A percentile compares a stretch with the other conserved stretches of the same genome.
Evolutionary conservation across 1,284 basidiomycete species (phyloP).

Genomic region (Laetiporus sulphureus): DNA sequence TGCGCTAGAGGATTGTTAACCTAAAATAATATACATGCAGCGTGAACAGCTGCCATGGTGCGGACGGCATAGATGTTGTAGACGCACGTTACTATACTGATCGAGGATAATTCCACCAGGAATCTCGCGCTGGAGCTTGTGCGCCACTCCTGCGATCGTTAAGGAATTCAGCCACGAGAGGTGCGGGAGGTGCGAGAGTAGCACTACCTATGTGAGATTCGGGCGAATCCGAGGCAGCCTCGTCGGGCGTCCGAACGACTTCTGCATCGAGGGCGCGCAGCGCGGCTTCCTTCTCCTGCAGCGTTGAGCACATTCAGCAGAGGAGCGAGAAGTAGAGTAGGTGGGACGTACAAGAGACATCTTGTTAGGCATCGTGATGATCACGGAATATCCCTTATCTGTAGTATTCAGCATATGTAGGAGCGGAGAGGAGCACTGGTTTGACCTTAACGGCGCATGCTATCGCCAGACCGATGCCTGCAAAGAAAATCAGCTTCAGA

Average conservation of each 20-base stretch:
- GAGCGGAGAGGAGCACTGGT: constrained; percentile 3
- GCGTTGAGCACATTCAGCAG: background rate
- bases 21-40: constrained; percentile 20
- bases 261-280: constrained; percentile 90
- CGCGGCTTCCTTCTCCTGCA: constrained; percentile 88
- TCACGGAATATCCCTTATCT: constrained; percentile 82
- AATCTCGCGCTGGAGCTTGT: constrained; percentile 72
- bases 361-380: constrained; percentile 95
- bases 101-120: constrained; percentile 88
- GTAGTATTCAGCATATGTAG: constrained; percentile 68
- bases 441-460: constrained; percentile 87
- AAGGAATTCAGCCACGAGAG: constrained; percentile 78
- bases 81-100: constrained; percentile 74
- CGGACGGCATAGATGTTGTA: too few relatives aligned
- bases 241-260: constrained; percentile 92
- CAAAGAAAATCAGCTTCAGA: background rate
- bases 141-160: constrained; percentile 79
- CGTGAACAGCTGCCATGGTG: too few relatives aligned
- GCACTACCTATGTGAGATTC: constrained; percentile 86
- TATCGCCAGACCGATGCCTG: constrained; percentile 89
- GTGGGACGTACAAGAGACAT: constrained; percentile 70
- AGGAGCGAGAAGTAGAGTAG: background rate
- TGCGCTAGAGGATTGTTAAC: constrained; percentile 87
- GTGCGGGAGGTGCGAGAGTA: constrained; percentile 22
- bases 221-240: constrained; percentile 79